Percentiles rank a stretch among this genome's conserved stretches.
These are phyloP conservation scores for Trichocladium uniseriatum DNA, from an alignment of 495 filamentous ascomycete genomes.

Conservation along the genomic window DNA sequence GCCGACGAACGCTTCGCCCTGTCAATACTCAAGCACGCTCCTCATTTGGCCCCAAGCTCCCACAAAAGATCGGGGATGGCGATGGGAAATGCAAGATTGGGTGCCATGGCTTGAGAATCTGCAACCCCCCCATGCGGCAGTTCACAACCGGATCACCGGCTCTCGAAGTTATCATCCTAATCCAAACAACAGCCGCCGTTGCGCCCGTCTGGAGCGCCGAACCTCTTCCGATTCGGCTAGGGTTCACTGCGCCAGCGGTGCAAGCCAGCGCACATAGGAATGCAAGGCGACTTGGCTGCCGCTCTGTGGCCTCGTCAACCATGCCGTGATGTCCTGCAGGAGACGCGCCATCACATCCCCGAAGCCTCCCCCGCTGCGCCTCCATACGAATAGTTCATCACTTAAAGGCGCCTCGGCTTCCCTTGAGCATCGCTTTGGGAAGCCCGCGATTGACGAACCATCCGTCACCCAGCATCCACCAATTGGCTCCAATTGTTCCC, in stretches of 20 bases:
- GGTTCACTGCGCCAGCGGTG: too few relatives aligned
- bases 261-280: slow-evolving; percentile 10
- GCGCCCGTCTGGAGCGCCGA: slow-evolving; percentile 1
- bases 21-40: not conserved
- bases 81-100: slow-evolving; percentile 7
- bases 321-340: slow-evolving; percentile 22
- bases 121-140: slow-evolving; percentile 1
- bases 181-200: slow-evolving; percentile 1
- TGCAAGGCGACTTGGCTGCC: slow-evolving; percentile 26
- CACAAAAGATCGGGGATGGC: not conserved
- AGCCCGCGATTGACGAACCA: slow-evolving; percentile 3
- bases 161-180: not conserved
- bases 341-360: slow-evolving; percentile 4
- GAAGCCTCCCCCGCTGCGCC: not conserved
- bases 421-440: not conserved
- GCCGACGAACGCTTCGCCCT: not conserved
- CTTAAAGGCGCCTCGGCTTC: not conserved
- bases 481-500: not conserved
- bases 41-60: not conserved
- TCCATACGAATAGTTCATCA: not conserved
- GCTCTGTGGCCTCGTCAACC: slow-evolving; percentile 19
- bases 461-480: not conserved
- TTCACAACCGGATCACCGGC: not conserved
- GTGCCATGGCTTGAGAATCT: not conserved
- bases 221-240: not conserved